Evolutionary conservation across 495 filamentous ascomycete species (phyloP), one percentile per base, ranked within the genome.

Genomic region (Durotheca rogersii): DNA sequence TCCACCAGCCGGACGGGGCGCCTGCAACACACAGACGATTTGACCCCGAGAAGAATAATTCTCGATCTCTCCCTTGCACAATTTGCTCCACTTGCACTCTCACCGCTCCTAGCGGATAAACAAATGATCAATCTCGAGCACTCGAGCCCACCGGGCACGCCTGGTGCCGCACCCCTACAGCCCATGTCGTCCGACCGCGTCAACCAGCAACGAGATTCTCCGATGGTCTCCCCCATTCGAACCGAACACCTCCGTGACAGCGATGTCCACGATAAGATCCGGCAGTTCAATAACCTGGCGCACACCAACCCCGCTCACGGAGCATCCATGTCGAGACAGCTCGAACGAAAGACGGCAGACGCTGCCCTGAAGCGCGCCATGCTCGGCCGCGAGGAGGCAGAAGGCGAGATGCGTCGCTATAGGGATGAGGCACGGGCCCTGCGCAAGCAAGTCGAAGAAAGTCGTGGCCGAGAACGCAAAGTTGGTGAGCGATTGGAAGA

Each of bases 341-440:
- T 72, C 60, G 75, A 77, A 67, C 70, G 76, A 61, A 81, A 79
- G 60, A 78, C 73, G 20, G 78, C 78, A 49, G 81, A 88, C 57
- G 87, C 87, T 17, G 88, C 88, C 36, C 68, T 93, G 11, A 86
- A 86, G 70, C 73, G 88, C 45, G 88, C 89, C 21, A 85, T 92
- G 66, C 72, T 93, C 31, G 90, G 88, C 20, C 80, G 90, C 29
- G 89, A 94, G 67, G 88, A 92, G 69, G 88, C 88, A 14, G 89
- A 89, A 72, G 58, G 72, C 60, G 70, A 90, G 68, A 75, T 82
- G 74, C 70, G 78, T 67, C 68, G 78, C 19, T 75, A 81, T 54
- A 72, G 76, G 34, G 84, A 87, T 6, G 85, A 87, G 50, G 64
- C 69, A 0, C 62, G 74, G 20, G 45, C 49, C 10, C 58, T 86